phyloP scores from a whole-genome alignment of 441 rosid genomes.

The Viola pubescens region DNA sequence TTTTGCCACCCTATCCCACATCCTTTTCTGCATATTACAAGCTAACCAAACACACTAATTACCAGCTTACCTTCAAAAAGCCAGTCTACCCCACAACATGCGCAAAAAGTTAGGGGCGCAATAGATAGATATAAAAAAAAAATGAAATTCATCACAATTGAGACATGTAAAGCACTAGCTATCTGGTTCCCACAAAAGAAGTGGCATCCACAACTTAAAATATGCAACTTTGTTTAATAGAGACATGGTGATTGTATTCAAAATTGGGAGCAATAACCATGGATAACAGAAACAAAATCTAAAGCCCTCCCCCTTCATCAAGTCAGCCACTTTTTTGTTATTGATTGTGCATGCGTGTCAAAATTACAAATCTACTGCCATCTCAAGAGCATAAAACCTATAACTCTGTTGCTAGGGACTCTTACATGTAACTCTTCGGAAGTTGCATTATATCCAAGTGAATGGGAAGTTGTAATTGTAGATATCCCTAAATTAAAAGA shows the following conservation, averaged over 20 bases:
- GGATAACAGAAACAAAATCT: too few relatives aligned
- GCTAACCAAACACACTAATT: conserved; percentile 45
- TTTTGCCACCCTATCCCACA: conserved; percentile 33
- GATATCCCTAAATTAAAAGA: not conserved
- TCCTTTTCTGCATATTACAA: conserved; percentile 43
- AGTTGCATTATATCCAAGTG: not conserved
- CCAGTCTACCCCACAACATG: not conserved
- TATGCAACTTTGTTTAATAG: too few relatives aligned
- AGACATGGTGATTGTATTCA: too few relatives aligned
- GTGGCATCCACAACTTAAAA: too few relatives aligned
- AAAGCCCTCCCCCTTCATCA: not conserved
- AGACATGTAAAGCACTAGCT: too few relatives aligned
- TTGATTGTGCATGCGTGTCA: not conserved
- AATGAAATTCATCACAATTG: not conserved
- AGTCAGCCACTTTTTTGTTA: too few relatives aligned
- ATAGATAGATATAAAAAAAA: not conserved
- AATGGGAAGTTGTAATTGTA: too few relatives aligned
- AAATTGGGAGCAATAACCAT: too few relatives aligned
- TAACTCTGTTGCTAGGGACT: not conserved
- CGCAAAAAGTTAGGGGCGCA: not conserved
- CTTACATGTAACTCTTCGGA: not conserved
- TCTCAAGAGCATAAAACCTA: not conserved
- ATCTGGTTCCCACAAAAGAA: too few relatives aligned
- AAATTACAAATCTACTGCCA: not conserved
- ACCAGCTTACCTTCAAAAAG: conserved; percentile 29